Evolutionary conservation across 192 early-diverging fungal species (phyloP), one percentile per base, ranked within the genome.

Genomic region (Thamnidium elegans): DNA sequence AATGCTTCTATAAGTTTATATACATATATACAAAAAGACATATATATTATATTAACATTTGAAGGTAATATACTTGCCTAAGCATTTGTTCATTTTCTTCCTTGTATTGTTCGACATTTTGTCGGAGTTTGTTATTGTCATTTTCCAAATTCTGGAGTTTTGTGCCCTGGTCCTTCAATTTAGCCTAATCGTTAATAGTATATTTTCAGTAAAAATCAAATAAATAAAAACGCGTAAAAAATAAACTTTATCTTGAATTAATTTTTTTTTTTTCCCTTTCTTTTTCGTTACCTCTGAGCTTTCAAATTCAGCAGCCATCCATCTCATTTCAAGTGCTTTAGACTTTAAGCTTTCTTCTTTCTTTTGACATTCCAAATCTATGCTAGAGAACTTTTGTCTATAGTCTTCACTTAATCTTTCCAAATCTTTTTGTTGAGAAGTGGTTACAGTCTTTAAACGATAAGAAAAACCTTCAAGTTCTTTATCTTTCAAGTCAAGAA

Each of bases 221-320:
- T 58, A 13, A 19, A 4, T 26, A 26, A 26, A 26, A 26, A 26
- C 26, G 26, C 26, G 26, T 26, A 11, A 11, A 56, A 39, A 39
- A 39, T 10, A 39, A 39, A 39, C 36, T 39, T 48, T 31, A 48
- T n/a, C 17, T 55, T 20, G 20, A 23, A 39, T 45, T 43, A 11
- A 44, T 43, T 34, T 30, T 6, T 19, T 34, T 26, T 36, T 42
- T 64, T n/a, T 26, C 10, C 45, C n/a, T n/a, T n/a, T n/a, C n/a
- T n/a, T n/a, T 17, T 30, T 36, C 43, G 50, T 69, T 65, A 67
- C 69, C 53, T 78, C 76, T 34, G 74, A 70, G 32, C 65, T 54
- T 34, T 75, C 66, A 20, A 65, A 59, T 34, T 78, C 76, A 13
- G 70, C 68, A 26, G 74, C 72, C 50, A 78, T 60, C 76, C 76